These are phyloP conservation scores for Chrysanthemum seticuspe DNA, from an alignment of 129 eudicot species.

Conservation along the genomic window DNA sequence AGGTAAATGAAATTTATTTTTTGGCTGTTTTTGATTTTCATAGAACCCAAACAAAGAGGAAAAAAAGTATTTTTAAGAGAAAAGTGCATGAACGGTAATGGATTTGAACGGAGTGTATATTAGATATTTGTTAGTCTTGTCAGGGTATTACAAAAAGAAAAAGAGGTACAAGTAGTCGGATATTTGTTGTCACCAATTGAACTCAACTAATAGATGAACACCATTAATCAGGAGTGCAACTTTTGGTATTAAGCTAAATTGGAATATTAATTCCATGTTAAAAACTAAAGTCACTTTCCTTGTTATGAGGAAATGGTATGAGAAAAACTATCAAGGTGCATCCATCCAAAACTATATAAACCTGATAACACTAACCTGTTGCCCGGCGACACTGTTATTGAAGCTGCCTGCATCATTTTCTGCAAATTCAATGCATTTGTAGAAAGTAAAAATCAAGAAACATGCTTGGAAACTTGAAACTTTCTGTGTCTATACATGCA, in stretches of 20 bases:
- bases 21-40: neutral
- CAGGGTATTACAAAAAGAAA: too few relatives aligned
- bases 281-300: conserved; percentile 2
- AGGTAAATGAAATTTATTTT: neutral
- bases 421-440: conserved; percentile 42
- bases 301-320: neutral
- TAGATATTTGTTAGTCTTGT: too few relatives aligned
- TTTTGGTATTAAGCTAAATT: neutral
- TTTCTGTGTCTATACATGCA: conserved; percentile 14
- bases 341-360: conserved; percentile 17
- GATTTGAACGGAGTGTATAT: too few relatives aligned
- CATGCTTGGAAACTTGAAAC: conserved; percentile 5
- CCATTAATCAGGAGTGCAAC: conserved; percentile 4
- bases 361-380: conserved; percentile 59
- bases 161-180: neutral
- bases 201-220: conserved; percentile 4
- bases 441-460: conserved; percentile 23
- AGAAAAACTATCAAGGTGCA: conserved; percentile 16
- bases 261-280: conserved; percentile 1
- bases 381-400: conserved; percentile 83
- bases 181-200: neutral
- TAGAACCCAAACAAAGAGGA: neutral
- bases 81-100: too few relatives aligned
- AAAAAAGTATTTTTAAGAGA: too few relatives aligned
- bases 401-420: conserved; percentile 86